These are phyloP conservation scores for Brachypodium distachyon DNA, from an alignment of 202 grass and related monocot genomes.

Conservation along the genomic window DNA sequence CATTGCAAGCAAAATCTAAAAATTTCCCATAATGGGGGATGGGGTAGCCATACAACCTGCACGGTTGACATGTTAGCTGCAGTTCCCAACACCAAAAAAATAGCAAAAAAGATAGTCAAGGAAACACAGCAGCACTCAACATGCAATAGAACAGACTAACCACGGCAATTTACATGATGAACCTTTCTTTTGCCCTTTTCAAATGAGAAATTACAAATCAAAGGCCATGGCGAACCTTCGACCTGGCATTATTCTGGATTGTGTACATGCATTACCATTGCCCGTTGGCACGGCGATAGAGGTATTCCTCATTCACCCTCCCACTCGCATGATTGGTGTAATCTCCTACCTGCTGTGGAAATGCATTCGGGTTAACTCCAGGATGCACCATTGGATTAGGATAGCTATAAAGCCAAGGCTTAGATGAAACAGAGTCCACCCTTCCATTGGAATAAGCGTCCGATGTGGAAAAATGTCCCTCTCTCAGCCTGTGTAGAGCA, in stretches of 20 bases:
- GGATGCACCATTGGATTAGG: conserved; percentile 35
- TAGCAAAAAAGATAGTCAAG: neutral
- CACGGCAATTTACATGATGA: conserved; percentile 21
- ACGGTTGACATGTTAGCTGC: neutral
- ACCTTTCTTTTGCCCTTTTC: conserved; percentile 26
- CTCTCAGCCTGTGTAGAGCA: conserved; percentile 33
- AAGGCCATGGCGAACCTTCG: conserved; percentile 18
- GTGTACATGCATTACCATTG: conserved; percentile 39
- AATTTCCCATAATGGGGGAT: neutral
- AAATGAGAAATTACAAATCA: conserved; percentile 23
- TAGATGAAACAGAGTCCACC: conserved; percentile 29
- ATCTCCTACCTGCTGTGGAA: conserved; percentile 24
- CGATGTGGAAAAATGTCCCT: conserved; percentile 25
- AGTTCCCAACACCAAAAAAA: neutral
- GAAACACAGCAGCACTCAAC: neutral
- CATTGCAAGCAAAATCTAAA: neutral
- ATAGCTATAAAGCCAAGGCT: conserved; percentile 43
- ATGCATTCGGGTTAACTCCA: conserved; percentile 30
- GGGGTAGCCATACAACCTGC: neutral
- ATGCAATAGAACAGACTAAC: neutral
- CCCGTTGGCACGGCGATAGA: conserved; percentile 51
- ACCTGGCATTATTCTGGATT: conserved; percentile 26
- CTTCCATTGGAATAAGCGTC: conserved; percentile 46
- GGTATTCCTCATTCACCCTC: conserved; percentile 43
- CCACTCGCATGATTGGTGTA: conserved; percentile 52